Evolutionary conservation across 345 rosid species (phyloP), one percentile per base, ranked within the genome.

Genomic region (Carallia pectinifolia): DNA sequence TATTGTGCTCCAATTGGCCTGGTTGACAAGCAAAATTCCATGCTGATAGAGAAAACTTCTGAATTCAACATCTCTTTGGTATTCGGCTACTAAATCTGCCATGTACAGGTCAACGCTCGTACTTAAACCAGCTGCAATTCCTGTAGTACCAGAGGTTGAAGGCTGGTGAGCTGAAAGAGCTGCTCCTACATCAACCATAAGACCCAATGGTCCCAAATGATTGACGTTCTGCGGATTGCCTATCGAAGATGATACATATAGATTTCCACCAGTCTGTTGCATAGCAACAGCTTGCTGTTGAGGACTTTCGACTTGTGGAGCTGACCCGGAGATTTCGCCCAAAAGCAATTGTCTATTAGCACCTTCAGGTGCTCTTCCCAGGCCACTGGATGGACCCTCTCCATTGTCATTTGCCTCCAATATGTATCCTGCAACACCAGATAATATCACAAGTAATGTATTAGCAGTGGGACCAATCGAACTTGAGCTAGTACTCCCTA

Each of bases 321-420:
- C 37, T 33, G 62, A 62, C 30, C 27, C 61, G 5, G 71, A 78
- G 58, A 58, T 47, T 23, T 48, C 64, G n/a, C 66, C 75, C 23
- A 54, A 0, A n/a, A 30, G 50, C 33, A 61, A 48, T 62, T 48
- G 36, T 37, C 44, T 15, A 10, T 61, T 30, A 54, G 27, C 48
- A 44, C 6, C 64, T 62, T 62, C 75, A 66, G 75, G 72, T 15
- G 38, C 44, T 55, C 39, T 70, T 58, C 73, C 62, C 70, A 56
- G 34, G 39, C 55, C 53, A 4, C 0, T 23, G 23, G 60, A 16
- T 7, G 44, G 13, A 36, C 48, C 67, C 4, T 53, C 50, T 37
- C 56, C 29, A 34, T 33, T 8, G 8, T 68, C 62, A 59, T 37
- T 39, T 16, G 53, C 71, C 39, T 61, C 55, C 55, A 38, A 12